Evolutionary conservation across 345 rosid genomes (phyloP), one percentile per base, ranked within the genome.

Genomic region (Populus euphratica): DNA sequence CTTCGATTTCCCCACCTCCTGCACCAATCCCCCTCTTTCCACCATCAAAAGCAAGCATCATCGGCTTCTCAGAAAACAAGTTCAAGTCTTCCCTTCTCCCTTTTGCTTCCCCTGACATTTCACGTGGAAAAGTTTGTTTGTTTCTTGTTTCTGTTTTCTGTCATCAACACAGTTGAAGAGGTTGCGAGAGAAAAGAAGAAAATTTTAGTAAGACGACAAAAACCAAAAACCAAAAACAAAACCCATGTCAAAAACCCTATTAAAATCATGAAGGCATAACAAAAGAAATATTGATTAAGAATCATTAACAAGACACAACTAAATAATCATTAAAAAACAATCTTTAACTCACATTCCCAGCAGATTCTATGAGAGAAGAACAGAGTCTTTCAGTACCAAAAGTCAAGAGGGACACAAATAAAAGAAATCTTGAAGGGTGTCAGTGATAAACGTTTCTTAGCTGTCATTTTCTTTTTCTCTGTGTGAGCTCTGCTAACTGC

Each of bases 51-150:
- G 72, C 72, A 74, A 29, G 80, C 94, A 79, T 88, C 86, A 82
- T 79, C 84, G 91, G 82, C 87, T 80, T 88, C 83, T 87, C 90
- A 82, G 91, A 92, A 83, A 86, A 72, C 74, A 69, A 69, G 88
- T 91, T 87, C 74, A 92, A 80, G 47, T 88, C 93, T 86, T 89
- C 89, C 16, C 79, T 78, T 61, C 77, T 84, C 56, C 68, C 16
- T 23, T 73, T 81, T 70, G 63, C 77, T 72, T 77, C 86, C 23
- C 86, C 89, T 25, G 73, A 83, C 88, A 86, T 87, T 63, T 73
- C 56, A 68, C 6, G 16, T 0, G 29, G 64, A 25, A 78, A 64
- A 65, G 27, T n/a, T 41, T 69, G 70, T 68, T 14, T 64, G 87
- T 72, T 74, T 78, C 80, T 69, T 80, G 83, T 81, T 73, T 54